These are phyloP conservation scores for Saxophila tyrrhenica DNA, from an alignment of 495 filamentous ascomycete genomes.

Conservation along the genomic window DNA sequence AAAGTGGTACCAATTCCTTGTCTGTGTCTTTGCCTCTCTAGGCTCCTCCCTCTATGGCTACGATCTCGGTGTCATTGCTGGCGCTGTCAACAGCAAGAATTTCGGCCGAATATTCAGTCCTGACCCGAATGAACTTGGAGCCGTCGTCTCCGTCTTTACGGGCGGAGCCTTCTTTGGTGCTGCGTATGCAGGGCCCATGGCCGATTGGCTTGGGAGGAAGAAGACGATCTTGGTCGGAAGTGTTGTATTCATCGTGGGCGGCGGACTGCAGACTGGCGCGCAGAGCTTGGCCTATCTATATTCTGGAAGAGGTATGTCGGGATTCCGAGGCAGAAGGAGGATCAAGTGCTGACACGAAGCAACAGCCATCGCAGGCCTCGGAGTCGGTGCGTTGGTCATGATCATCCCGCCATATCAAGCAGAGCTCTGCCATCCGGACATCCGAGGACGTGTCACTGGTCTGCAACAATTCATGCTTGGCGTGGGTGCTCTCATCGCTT, in stretches of 20 bases:
- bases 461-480: slow-evolving; percentile 53
- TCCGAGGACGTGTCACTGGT: slow-evolving; percentile 40
- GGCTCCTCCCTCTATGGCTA: slow-evolving; percentile 33
- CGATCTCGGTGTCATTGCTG: slow-evolving; percentile 33
- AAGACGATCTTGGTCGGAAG: slow-evolving; percentile 36
- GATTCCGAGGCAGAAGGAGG: no score
- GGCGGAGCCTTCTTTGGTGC: slow-evolving; percentile 50
- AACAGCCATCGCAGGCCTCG: slow-evolving; percentile 18
- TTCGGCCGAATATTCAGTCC: slow-evolving; percentile 43
- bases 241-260: slow-evolving; percentile 30
- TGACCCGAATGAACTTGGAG: slow-evolving; percentile 45
- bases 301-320: slow-evolving; percentile 17
- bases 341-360: neutral
- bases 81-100: slow-evolving; percentile 25
- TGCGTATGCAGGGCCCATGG: slow-evolving; percentile 37
- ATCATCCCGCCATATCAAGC: slow-evolving; percentile 39
- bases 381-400: slow-evolving; percentile 39
- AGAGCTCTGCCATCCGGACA: slow-evolving; percentile 34
- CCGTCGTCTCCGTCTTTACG: slow-evolving; percentile 60
- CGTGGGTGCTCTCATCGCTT: slow-evolving; percentile 36
- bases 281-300: slow-evolving; percentile 27
- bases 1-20: slow-evolving; percentile 41
- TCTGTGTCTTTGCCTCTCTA: slow-evolving; percentile 31
- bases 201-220: slow-evolving; percentile 36
- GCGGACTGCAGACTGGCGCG: slow-evolving; percentile 31